phyloP scores from a whole-genome alignment of 768 basidiomycete species.

The Suillus clintonianus region DNA sequence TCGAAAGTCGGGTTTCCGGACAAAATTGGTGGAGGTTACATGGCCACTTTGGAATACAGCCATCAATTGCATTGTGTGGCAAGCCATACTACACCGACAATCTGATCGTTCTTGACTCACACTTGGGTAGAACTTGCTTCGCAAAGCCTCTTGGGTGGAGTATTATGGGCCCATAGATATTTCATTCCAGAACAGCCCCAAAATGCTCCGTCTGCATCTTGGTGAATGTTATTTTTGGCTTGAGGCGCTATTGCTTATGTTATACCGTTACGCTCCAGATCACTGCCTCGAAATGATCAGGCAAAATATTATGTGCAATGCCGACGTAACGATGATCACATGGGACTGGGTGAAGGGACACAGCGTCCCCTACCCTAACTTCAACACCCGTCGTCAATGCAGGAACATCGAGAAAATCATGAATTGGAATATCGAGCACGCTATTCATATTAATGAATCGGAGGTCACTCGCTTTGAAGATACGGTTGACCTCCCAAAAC shows the following conservation, averaged over 20 bases:
- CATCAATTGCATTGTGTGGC: conserved; percentile 15
- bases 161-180: conserved; percentile 7
- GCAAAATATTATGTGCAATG: conserved; percentile 13
- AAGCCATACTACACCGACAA: not conserved
- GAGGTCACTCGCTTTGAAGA: not conserved
- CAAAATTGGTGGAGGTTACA: conserved; percentile 10
- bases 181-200: conserved; percentile 1
- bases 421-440: not conserved
- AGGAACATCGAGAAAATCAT: not conserved
- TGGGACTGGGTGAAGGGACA: conserved; percentile 12
- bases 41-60: conserved; percentile 6
- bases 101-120: not conserved
- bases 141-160: conserved; percentile 9
- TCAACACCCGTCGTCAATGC: conserved; percentile 7
- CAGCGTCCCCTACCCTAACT: not conserved
- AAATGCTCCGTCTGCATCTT: conserved; percentile 1
- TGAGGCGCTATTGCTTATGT: not conserved
- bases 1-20: conserved; percentile 9
- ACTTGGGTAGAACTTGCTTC: conserved; percentile 7
- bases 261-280: not conserved
- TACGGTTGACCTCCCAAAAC: not conserved
- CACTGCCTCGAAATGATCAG: conserved; percentile 11
- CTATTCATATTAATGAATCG: not conserved
- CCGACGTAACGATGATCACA: conserved; percentile 11
- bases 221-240: not conserved